Base-by-base conservation (phyloP, 441 rosid species). In the Melastoma candidum region DNA sequence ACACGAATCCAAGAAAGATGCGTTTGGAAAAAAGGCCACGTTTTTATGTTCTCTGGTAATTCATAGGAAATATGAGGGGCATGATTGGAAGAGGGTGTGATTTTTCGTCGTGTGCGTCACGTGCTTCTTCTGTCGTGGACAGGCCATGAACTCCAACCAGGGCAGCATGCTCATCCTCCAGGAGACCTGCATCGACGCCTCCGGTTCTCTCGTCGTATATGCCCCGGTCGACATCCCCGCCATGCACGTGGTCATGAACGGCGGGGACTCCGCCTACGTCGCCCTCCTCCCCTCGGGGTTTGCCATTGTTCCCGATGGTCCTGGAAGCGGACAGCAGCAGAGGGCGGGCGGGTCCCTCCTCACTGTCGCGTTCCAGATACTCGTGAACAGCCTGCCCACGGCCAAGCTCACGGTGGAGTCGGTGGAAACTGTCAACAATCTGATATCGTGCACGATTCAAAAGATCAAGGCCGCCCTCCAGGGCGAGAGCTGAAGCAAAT, bases 381-480 rank as follows among this genome's bases (percentile, higher is more conserved):
- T 74, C 44, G 76, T 90, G 77, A 83, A 81, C 56, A 77, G 87
- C 65, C 52, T 76, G 45, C 90, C 95, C 7, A 77, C 83, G 6
- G 85, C 96, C 24, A 85, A 79, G 81, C 85, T 87, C 57, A 84
- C 83, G 12, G 65, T 79, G 36, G 96, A 90, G 62, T 83, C 96
- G 25, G 86, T 90, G 57, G 88, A 81, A 70, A 90, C 97, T 0
- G 95, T 90, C 43, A 83, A 83, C 71, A 78, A 80, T 66, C 87
- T 90, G 48, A 81, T 90, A 48, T 73, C 92, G 1, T 87, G 97
- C 88, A 87, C 96, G 6, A 75, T 90, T 49, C 89, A 81, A 70
- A 87, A 87, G 72, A 90, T 61, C 59, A 83, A 66, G 80, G 84
- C 79, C 11, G 65, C 65, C 2, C 59, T 54, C 17, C 65, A 61